Evolutionary conservation across 768 basidiomycete genomes (phyloP), one percentile per base, ranked within the genome.

Genomic region (Suillus placidus): DNA sequence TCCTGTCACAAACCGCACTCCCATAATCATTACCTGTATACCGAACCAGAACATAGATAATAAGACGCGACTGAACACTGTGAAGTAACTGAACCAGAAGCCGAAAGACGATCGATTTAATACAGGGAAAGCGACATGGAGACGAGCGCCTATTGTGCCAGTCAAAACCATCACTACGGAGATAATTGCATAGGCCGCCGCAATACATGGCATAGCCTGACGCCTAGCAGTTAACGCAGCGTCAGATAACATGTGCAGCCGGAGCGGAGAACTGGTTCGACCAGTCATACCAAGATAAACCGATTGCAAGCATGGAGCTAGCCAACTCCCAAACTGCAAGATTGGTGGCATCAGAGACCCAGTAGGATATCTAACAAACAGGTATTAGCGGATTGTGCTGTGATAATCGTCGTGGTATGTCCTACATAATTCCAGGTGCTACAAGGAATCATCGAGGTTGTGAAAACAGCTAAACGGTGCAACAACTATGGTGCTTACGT

Each of bases 51-150:
- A 92, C 84, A 93, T 86, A 51, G 91, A 82, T 20, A 95, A 82
- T 38, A 93, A 79, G 38, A 89, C 84, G 34, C 93, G 87, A 68
- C 91, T 93, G 64, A 95, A 76, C 37, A 95, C 89, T 62, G 87
- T 88, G 76, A 95, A 94, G 76, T 93, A 95, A 72, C 92, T 91
- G 71, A 95, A 85, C 87, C 91, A 95, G 79, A 94, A 95, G 2
- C 94, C 94, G 70, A 95, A 92, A 0, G 91, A 93, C 2, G 93
- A 93, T 32, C 94, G 84, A 68, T 89, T 92, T 20, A 94, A 80
- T 61, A 96, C 83, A n/a, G 75, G 75, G 74, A 94, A 94, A 0
- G 88, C 86, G 51, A 94, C 79, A 69, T 92, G 92, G 37, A 93
- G 83, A 26, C 90, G 85, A 35, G 92, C 91, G n/a, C 92, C 91